A percentile compares a stretch with the other conserved stretches of the same genome.
These are phyloP conservation scores for Gremmenia infestans DNA, from an alignment of 2,329 filamentous ascomycete genomes.

Conservation along the genomic window DNA sequence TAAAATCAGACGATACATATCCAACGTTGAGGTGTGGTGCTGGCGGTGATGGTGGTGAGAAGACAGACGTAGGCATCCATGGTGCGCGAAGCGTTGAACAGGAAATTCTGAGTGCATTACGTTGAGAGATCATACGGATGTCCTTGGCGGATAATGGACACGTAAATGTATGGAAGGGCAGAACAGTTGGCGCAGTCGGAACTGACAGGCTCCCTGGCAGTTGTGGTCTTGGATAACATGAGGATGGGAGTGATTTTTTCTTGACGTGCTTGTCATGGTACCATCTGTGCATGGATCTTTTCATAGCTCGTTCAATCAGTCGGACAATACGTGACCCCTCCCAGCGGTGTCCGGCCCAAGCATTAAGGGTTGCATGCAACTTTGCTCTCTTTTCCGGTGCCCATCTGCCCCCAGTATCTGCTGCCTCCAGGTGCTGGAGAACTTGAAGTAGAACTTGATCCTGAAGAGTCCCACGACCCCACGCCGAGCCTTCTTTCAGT, in stretches of 20 bases:
- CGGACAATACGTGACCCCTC: slow-evolving; percentile 83
- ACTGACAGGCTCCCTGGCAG: slow-evolving; percentile 69
- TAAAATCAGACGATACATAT: slow-evolving; percentile 97
- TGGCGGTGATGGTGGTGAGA: slow-evolving; percentile 79
- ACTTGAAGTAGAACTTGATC: slow-evolving; percentile 45
- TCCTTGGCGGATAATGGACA: slow-evolving; percentile 88
- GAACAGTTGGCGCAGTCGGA: slow-evolving; percentile 84
- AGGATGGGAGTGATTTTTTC: slow-evolving; percentile 48
- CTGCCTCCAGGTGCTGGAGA: slow-evolving; percentile 28
- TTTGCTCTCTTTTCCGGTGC: slow-evolving; percentile 31
- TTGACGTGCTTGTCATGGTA: slow-evolving; percentile 76
- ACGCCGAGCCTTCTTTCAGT: slow-evolving; percentile 76
- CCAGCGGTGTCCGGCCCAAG: slow-evolving; percentile 73
- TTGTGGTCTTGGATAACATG: slow-evolving; percentile 65
- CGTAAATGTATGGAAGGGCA: slow-evolving; percentile 97
- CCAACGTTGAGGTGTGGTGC: slow-evolving; percentile 82
- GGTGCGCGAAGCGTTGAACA: slow-evolving; percentile 80
- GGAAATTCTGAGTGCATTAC: slow-evolving; percentile 89
- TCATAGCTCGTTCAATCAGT: slow-evolving; percentile 78
- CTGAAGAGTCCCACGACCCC: slow-evolving; percentile 71
- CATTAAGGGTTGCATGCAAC: slow-evolving; percentile 35
- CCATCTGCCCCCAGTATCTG: slow-evolving; percentile 32
- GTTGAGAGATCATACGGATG: slow-evolving; percentile 88
- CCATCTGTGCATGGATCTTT: slow-evolving; percentile 74
- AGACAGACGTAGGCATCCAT: slow-evolving; percentile 80